A percentile compares a stretch with the other conserved stretches of the same genome.
Conservation (phyloP, 192 early-diverging fungal species). For the Chytriomyces sp. region DNA sequence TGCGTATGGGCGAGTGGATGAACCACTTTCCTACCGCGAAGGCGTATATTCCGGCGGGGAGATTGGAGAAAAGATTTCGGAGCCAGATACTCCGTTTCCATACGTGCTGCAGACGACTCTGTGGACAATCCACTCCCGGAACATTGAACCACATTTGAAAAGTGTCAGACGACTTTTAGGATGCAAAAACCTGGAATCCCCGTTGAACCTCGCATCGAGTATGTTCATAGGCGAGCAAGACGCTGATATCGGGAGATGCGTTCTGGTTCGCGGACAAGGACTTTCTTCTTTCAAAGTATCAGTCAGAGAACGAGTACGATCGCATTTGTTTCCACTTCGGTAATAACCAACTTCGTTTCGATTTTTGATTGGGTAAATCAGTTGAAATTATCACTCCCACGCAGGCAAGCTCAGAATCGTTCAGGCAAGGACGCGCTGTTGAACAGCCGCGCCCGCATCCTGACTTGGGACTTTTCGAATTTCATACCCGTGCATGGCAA, state of each 20-base stretch:
- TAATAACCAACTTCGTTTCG: background rate
- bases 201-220: background rate
- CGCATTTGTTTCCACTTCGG: conserved; percentile 16
- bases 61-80: conserved; percentile 4
- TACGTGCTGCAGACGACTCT: conserved; percentile 1
- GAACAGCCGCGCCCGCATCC: background rate
- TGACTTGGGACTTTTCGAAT: conserved; percentile 8
- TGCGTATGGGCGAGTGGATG: conserved; percentile 15
- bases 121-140: conserved; percentile 11
- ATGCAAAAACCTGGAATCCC: background rate
- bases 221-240: background rate
- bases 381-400: background rate
- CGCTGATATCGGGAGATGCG: conserved; percentile 3
- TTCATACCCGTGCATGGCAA: conserved; percentile 9
- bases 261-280: conserved; percentile 10
- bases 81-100: background rate
- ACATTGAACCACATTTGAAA: background rate
- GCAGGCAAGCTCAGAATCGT: conserved; percentile 9
- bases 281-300: background rate
- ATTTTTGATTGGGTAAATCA: background rate
- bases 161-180: conserved; percentile 6
- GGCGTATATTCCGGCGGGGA: conserved; percentile 1
- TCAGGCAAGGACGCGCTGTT: background rate
- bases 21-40: conserved; percentile 8
- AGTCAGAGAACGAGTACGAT: background rate